Percentiles rank a stretch among this genome's conserved stretches.
phyloP scores from a whole-genome alignment of 768 basidiomycete species.

The Collybia mongolica region DNA sequence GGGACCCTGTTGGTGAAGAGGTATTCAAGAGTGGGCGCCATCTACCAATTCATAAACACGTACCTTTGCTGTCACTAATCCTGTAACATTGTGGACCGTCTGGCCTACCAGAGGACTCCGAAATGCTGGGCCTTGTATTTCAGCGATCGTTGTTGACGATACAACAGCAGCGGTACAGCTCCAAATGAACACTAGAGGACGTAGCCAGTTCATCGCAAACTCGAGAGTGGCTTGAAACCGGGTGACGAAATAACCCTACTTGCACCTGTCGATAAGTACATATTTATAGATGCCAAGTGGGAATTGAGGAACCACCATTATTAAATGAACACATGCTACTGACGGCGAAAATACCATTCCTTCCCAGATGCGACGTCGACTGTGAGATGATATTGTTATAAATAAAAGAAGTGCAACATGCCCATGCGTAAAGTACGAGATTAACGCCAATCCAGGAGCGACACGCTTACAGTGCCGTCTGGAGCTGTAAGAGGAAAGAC shows the following conservation, averaged over 20 bases:
- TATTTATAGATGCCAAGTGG: too few relatives aligned
- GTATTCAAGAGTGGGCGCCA: background rate
- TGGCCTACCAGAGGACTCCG: slow-evolving; percentile 45
- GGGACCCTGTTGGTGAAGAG: slow-evolving; percentile 28
- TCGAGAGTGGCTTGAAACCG: slow-evolving; percentile 1
- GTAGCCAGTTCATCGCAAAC: slow-evolving; percentile 28
- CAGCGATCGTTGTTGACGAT: slow-evolving; percentile 38
- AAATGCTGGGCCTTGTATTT: slow-evolving; percentile 51
- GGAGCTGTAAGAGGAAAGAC: too few relatives aligned
- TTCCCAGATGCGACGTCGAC: background rate
- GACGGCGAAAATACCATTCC: slow-evolving; percentile 9
- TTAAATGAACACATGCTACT: slow-evolving; percentile 14
- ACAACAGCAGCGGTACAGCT: slow-evolving; percentile 24
- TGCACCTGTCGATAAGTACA: too few relatives aligned
- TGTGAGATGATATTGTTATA: slow-evolving; percentile 1
- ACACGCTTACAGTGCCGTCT: too few relatives aligned
- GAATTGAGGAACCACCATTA: background rate
- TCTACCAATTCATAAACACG: slow-evolving; percentile 1
- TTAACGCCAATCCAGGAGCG: too few relatives aligned
- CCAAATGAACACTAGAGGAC: slow-evolving; percentile 25
- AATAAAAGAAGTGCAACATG: background rate
- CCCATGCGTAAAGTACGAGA: too few relatives aligned
- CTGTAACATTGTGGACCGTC: slow-evolving; percentile 45
- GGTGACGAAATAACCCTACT: too few relatives aligned
- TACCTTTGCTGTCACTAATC: slow-evolving; percentile 55